phyloP scores from a whole-genome alignment of 257 asterid genomes.

The Craterostigma plantagineum region DNA sequence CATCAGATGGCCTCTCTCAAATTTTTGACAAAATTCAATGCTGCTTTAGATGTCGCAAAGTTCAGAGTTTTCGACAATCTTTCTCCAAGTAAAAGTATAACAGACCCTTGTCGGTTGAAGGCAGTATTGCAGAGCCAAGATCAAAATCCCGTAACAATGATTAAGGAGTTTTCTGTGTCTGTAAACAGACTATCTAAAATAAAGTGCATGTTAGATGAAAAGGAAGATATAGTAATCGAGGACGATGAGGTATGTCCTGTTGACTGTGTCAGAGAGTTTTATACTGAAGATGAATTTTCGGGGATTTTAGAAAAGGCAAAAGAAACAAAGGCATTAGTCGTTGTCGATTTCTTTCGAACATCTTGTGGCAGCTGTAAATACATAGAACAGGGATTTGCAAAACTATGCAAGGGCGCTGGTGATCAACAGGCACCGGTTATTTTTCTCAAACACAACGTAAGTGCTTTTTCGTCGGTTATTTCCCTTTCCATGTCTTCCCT shows the following conservation, averaged over 20 bases:
- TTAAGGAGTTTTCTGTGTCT: conserved; percentile 7
- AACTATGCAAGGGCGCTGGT: conserved; percentile 81
- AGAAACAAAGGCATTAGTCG: conserved; percentile 45
- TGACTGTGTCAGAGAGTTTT: conserved; percentile 80
- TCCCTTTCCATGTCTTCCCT: neutral
- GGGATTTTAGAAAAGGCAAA: conserved; percentile 49
- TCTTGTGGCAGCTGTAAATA: conserved; percentile 98
- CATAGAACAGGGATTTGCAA: conserved; percentile 75
- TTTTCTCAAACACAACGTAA: conserved; percentile 90
- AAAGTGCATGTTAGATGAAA: conserved; percentile 21
- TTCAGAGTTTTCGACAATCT: conserved; percentile 6
- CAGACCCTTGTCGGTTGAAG: conserved; percentile 13
- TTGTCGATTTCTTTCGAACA: conserved; percentile 84
- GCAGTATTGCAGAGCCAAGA: neutral
- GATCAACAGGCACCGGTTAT: conserved; percentile 50
- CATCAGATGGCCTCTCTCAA: conserved; percentile 17
- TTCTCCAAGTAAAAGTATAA: conserved; percentile 14
- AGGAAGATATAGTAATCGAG: conserved; percentile 34
- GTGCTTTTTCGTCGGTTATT: conserved; percentile 10
- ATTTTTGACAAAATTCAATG: conserved; percentile 12
- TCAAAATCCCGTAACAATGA: neutral
- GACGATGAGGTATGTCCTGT: conserved; percentile 83
- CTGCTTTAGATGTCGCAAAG: conserved; percentile 10
- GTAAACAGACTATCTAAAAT: conserved; percentile 13
- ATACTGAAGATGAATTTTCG: conserved; percentile 56